Conservation (phyloP, 23 red algal genomes). For the Agarophyton chilense region DNA sequence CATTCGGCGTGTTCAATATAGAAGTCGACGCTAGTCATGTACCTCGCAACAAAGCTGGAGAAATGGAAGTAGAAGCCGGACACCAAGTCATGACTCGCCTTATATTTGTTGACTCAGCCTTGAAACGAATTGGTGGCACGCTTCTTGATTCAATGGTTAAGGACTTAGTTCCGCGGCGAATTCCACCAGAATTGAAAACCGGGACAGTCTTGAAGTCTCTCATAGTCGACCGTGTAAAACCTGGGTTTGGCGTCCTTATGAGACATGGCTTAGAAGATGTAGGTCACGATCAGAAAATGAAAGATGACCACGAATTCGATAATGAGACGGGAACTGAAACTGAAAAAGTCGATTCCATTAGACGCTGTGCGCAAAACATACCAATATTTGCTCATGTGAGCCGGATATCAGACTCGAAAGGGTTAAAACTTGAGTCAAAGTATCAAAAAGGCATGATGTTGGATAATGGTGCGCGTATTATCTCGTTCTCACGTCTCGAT, state of each 20-base stretch:
- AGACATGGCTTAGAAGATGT: not conserved
- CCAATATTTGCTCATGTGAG: slow-evolving; percentile 74
- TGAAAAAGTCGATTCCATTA: too few species aligned
- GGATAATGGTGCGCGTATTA: slow-evolving; percentile 19
- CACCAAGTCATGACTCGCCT: slow-evolving; percentile 39
- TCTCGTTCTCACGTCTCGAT: slow-evolving; percentile 66
- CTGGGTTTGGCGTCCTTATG: slow-evolving; percentile 59
- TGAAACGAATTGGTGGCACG: slow-evolving; percentile 55
- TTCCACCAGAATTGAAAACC: slow-evolving; percentile 40
- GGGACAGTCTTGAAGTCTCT: slow-evolving; percentile 43
- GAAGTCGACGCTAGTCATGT: slow-evolving; percentile 59
- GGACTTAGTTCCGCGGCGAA: not conserved
- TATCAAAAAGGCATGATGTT: slow-evolving; percentile 40
- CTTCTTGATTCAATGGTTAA: slow-evolving; percentile 55
- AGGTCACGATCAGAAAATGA: not conserved
- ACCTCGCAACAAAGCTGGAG: slow-evolving; percentile 17
- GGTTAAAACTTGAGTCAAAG: slow-evolving; percentile 37
- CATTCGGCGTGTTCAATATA: slow-evolving; percentile 49
- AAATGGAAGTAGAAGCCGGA: not conserved
- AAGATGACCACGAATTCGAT: not conserved
- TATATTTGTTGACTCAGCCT: slow-evolving; percentile 65
- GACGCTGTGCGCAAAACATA: not conserved
- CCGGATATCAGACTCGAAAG: slow-evolving; percentile 55
- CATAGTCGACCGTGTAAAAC: slow-evolving; percentile 33
- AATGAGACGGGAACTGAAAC: too few species aligned